Evolutionary conservation across 352 stramenopile species (phyloP).

Genomic region (Globisporangium uncinulatum): DNA sequence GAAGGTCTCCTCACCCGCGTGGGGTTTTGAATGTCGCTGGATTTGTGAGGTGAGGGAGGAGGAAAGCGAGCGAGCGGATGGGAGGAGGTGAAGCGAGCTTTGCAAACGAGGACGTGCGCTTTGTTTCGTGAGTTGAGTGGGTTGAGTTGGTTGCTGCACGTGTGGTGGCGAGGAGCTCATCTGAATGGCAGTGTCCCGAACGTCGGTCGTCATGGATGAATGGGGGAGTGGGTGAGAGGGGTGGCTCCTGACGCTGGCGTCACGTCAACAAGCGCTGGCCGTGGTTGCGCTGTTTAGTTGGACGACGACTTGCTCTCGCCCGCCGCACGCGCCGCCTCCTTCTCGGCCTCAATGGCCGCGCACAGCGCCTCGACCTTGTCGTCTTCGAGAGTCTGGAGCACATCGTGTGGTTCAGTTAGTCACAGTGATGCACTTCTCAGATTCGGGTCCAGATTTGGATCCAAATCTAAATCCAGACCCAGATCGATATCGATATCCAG

Average conservation of each 20-base stretch:
- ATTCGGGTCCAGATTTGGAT: no score
- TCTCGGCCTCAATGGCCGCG: conserved; percentile 77
- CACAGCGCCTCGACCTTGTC: conserved; percentile 79
- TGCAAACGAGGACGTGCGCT: background rate
- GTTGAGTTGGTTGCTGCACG: background rate
- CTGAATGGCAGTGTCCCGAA: background rate
- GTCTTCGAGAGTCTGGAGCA: conserved; percentile 52
- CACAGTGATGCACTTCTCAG: no score
- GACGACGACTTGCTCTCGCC: conserved; percentile 76
- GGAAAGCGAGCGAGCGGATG: no score
- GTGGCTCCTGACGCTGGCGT: no score
- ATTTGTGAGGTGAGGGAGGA: no score
- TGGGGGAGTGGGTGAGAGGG: no score
- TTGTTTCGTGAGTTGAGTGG: background rate
- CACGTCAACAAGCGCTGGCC: background rate
- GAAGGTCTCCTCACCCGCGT: no score
- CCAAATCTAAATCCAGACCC: no score
- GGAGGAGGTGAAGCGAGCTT: background rate
- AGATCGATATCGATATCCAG: no score
- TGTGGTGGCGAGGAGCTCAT: background rate
- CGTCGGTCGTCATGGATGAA: background rate
- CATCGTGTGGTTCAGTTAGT: no score
- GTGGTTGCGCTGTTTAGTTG: background rate
- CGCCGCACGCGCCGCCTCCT: conserved; percentile 67
- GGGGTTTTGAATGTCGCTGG: no score